Percentiles rank a stretch among this genome's conserved stretches.
These are phyloP conservation scores for Trichoderma reesei DNA, from an alignment of 495 filamentous ascomycete genomes.

Conservation along the genomic window DNA sequence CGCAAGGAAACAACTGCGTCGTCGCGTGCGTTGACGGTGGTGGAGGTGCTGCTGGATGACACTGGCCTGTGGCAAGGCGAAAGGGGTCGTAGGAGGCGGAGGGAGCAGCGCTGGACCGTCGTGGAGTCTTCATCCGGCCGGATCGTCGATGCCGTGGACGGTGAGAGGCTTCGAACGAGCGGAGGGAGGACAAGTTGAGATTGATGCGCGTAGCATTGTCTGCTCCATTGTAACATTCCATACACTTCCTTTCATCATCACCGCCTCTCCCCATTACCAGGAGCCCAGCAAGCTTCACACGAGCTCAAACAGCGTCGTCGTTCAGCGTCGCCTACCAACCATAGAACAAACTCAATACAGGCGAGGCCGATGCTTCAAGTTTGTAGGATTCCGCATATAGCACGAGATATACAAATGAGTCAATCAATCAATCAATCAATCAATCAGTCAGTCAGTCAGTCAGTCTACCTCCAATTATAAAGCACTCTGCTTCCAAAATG, in stretches of 20 bases:
- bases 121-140: conserved; percentile 14
- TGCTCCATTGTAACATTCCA: no score
- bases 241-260: not conserved
- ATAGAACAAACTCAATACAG: no score
- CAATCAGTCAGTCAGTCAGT: not conserved
- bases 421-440: not conserved
- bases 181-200: no score
- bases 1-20: conserved; percentile 15
- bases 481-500: not conserved
- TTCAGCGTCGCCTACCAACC: no score
- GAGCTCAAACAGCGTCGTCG: no score
- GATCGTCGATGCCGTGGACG: not conserved
- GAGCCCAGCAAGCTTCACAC: no score
- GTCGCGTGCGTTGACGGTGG: conserved; percentile 22
- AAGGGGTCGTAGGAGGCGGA: conserved; percentile 15
- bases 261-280: no score
- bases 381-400: no score
- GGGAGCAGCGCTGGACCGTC: conserved; percentile 36
- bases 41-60: conserved; percentile 38
- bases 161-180: not conserved
- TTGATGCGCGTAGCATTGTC: no score
- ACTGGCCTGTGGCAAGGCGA: conserved; percentile 22
- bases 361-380: no score
- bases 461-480: not conserved
- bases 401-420: no score